These are phyloP conservation scores for Xylaria sp. DNA, from an alignment of 2,329 filamentous ascomycete species.

Conservation along the genomic window DNA sequence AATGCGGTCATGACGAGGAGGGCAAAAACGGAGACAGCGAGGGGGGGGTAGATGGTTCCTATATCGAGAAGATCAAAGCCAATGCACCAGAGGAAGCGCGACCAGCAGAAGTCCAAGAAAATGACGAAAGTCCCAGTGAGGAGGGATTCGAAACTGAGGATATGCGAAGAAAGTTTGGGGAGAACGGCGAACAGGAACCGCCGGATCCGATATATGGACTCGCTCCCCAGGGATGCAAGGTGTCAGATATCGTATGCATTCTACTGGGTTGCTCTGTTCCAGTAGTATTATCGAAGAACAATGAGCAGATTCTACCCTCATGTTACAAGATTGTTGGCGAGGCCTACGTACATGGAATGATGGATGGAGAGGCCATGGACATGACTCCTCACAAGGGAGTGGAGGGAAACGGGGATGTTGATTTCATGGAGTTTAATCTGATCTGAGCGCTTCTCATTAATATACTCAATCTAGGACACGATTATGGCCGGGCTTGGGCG, in stretches of 20 bases:
- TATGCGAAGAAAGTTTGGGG: neutral
- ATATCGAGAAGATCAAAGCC: neutral
- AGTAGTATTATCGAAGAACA: neutral
- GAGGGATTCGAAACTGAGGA: neutral
- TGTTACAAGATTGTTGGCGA: conserved; percentile 9
- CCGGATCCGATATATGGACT: conserved; percentile 9
- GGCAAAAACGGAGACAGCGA: neutral
- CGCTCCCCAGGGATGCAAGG: conserved; percentile 11
- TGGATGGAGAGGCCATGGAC: conserved; percentile 13
- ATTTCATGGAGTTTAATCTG: neutral
- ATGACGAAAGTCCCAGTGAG: neutral
- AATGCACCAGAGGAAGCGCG: neutral
- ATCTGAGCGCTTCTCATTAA: neutral
- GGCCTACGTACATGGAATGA: conserved; percentile 19
- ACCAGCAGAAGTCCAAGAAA: neutral
- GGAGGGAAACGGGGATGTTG: neutral
- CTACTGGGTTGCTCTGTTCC: conserved; percentile 13
- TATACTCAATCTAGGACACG: neutral
- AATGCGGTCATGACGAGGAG: neutral
- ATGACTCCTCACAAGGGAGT: neutral
- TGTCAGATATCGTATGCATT: conserved; percentile 14
- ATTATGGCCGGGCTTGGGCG: neutral
- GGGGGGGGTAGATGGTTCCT: neutral
- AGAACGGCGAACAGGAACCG: neutral
- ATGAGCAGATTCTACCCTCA: too few species aligned